Percentiles rank a stretch among this genome's conserved stretches.
phyloP scores from a whole-genome alignment of 106 monocot genomes.

The Phalaenopsis aphrodite region DNA sequence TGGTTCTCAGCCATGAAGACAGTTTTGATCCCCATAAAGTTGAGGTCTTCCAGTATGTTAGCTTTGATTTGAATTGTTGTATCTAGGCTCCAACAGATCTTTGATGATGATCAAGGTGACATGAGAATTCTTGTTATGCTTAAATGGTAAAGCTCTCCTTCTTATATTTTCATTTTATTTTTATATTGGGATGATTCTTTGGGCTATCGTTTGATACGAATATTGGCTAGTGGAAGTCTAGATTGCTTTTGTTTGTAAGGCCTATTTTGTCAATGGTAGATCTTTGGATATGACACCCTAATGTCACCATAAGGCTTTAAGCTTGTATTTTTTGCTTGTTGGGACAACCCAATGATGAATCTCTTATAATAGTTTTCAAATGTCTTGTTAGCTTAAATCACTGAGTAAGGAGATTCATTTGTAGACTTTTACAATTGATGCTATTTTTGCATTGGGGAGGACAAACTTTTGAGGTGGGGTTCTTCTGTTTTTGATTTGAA shows the following conservation, averaged over 20 bases:
- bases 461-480: not conserved
- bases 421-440: too few relatives aligned
- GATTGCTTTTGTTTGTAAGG: not conserved
- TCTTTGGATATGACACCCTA: not conserved
- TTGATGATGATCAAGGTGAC: not conserved
- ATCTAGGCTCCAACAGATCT: too few relatives aligned
- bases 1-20: too few relatives aligned
- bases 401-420: too few relatives aligned
- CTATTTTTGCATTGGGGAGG: not conserved
- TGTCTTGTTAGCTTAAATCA: too few relatives aligned
- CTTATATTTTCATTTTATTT: not conserved
- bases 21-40: too few relatives aligned
- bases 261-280: not conserved
- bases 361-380: too few relatives aligned
- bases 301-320: not conserved
- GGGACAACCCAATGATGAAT: too few relatives aligned
- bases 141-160: not conserved
- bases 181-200: not conserved
- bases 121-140: not conserved
- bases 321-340: too few relatives aligned
- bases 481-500: not conserved
- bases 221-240: not conserved
- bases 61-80: too few relatives aligned
- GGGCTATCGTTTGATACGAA: not conserved
- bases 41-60: too few relatives aligned